Conservation (phyloP, 768 basidiomycete genomes). For the Trametes cubensis region DNA sequence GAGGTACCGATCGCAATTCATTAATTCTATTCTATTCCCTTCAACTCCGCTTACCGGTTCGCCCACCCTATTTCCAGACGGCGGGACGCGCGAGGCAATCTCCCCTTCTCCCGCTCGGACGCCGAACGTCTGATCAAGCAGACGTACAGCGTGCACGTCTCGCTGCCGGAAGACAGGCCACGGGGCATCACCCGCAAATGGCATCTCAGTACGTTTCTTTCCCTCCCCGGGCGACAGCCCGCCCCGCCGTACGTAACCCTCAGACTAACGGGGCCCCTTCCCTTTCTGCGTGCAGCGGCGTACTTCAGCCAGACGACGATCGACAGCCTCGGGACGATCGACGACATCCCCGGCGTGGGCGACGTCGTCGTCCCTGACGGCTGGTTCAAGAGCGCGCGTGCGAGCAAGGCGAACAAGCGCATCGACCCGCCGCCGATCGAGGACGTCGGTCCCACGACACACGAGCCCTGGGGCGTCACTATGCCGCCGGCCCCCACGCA, state of each 20-base stretch:
- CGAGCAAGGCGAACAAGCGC: conserved; percentile 51
- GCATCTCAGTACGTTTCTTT: conserved; percentile 50
- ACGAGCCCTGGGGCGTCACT: conserved; percentile 29
- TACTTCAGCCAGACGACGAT: conserved; percentile 83
- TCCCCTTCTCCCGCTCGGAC: conserved; percentile 32
- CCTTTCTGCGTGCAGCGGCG: conserved; percentile 53
- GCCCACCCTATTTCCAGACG: conserved; percentile 34
- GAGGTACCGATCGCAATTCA: conserved; percentile 26
- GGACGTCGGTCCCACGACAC: conserved; percentile 26
- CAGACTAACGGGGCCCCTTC: neutral
- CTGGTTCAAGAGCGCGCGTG: conserved; percentile 77
- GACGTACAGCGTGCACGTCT: conserved; percentile 55
- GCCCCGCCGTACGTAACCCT: neutral
- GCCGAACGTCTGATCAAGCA: conserved; percentile 54
- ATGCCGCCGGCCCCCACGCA: conserved; percentile 16
- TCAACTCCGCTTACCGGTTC: neutral
- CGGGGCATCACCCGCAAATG: conserved; percentile 50
- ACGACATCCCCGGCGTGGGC: conserved; percentile 66
- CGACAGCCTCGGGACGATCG: conserved; percentile 71
- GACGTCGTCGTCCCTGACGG: conserved; percentile 72
- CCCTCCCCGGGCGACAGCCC: neutral
- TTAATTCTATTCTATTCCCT: conserved; percentile 7
- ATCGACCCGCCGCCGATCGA: conserved; percentile 28
- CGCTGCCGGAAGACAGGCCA: conserved; percentile 46
- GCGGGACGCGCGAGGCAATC: conserved; percentile 45